Conservation (phyloP, 2,329 filamentous ascomycete genomes). For the Aaosphaeria arxii region DNA sequence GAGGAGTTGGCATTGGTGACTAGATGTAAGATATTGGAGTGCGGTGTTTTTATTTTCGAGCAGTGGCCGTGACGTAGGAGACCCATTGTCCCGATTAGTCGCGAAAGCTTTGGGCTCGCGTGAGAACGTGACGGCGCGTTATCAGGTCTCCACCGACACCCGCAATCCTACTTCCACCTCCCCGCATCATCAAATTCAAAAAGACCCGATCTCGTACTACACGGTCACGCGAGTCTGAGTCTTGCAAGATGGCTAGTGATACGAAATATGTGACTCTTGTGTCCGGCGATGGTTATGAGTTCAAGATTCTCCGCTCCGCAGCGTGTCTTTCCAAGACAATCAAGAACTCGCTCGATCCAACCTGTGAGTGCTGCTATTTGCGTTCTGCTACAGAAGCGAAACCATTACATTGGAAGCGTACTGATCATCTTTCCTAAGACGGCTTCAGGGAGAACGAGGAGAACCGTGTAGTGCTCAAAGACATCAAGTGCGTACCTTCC, state of each 20-base stretch:
- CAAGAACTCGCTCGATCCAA: constrained; percentile 70
- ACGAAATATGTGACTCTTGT: constrained; percentile 76
- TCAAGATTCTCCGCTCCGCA: constrained; percentile 69
- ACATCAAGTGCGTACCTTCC: constrained; percentile 61
- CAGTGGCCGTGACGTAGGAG: not conserved
- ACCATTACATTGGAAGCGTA: not conserved
- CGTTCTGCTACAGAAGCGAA: not conserved
- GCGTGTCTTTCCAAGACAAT: constrained; percentile 69
- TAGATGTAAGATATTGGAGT: not conserved
- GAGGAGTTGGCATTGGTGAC: constrained; percentile 4
- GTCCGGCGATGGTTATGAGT: constrained; percentile 73
- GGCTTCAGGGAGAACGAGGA: constrained; percentile 64
- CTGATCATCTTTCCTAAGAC: constrained; percentile 37
- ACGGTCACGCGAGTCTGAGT: too few species aligned
- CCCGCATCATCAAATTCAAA: not conserved
- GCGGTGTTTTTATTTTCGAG: not conserved
- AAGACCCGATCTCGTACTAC: not conserved
- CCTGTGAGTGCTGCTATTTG: constrained; percentile 48
- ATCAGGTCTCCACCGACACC: not conserved
- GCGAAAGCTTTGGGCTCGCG: constrained; percentile 9
- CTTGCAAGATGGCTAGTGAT: constrained; percentile 2
- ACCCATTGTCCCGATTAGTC: not conserved
- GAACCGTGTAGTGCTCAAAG: constrained; percentile 65
- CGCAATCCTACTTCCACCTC: constrained; percentile 2
- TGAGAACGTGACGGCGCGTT: constrained; percentile 24